Conservation (phyloP, 441 rosid genomes). For the Pelargonium myrrhifolium region DNA sequence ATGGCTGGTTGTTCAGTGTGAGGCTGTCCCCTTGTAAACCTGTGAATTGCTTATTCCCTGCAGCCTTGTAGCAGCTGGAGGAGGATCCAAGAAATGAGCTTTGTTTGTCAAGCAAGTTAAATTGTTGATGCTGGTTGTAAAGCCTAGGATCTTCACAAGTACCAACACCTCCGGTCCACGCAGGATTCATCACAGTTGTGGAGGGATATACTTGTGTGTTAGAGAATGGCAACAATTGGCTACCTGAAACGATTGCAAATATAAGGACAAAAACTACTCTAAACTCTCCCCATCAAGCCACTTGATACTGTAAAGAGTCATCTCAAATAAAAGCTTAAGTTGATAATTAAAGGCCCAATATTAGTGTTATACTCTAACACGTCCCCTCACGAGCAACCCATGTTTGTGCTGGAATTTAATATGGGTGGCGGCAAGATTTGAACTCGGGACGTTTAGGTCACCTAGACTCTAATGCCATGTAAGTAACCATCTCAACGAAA, state of each 20-base stretch:
- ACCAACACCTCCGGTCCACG: conserved; percentile 39
- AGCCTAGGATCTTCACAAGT: conserved; percentile 24
- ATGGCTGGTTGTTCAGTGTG: conserved; percentile 23
- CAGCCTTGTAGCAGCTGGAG: conserved; percentile 30
- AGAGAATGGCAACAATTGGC: conserved; percentile 42
- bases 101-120: conserved; percentile 29
- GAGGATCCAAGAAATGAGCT: conserved; percentile 40
- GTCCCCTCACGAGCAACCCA: too few relatives aligned
- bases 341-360: too few relatives aligned
- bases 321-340: too few relatives aligned
- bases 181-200: conserved; percentile 30
- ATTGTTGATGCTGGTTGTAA: conserved; percentile 29
- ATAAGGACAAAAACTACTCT: too few relatives aligned
- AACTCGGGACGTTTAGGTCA: too few relatives aligned
- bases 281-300: too few relatives aligned
- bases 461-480: too few relatives aligned
- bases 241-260: conserved; percentile 29
- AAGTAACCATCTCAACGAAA: too few relatives aligned
- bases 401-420: too few relatives aligned
- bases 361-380: too few relatives aligned
- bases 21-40: conserved; percentile 41
- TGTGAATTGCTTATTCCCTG: conserved; percentile 43
- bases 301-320: too few relatives aligned
- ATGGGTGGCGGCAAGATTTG: too few relatives aligned
- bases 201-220: conserved; percentile 49